phyloP scores from a whole-genome alignment of 371 early-diverging fungal species.

The Syncephalis plumigaleata region DNA sequence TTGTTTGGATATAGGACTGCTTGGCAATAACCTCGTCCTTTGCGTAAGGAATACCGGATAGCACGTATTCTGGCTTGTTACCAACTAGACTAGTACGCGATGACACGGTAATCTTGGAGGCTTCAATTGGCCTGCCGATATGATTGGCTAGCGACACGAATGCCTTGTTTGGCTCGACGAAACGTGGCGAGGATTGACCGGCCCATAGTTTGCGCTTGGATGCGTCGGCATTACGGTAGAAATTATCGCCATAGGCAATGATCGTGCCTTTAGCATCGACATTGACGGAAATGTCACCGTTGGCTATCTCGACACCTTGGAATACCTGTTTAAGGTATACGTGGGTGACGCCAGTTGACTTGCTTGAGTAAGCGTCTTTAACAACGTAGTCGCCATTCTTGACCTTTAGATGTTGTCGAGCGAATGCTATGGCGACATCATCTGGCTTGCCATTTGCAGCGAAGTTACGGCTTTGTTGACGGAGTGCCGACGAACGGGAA shows the following conservation, averaged over 20 bases:
- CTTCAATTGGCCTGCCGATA: too few species aligned
- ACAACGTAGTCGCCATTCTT: background rate
- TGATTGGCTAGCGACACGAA: too few species aligned
- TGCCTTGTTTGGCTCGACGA: too few species aligned
- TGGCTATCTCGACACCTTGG: background rate
- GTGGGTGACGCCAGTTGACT: constrained; percentile 18
- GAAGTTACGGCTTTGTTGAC: too few species aligned
- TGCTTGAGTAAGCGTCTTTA: background rate
- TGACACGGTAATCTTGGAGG: too few species aligned
- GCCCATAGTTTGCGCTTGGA: too few species aligned
- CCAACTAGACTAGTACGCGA: too few species aligned
- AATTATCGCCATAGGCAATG: constrained; percentile 54
- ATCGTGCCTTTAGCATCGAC: constrained; percentile 46
- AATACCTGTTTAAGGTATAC: constrained; percentile 15
- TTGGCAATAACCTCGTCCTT: background rate
- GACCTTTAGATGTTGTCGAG: background rate
- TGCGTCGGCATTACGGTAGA: constrained; percentile 14
- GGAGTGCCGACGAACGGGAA: too few species aligned
- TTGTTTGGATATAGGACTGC: background rate
- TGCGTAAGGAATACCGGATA: background rate
- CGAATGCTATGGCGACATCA: too few species aligned
- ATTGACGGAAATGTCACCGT: constrained; percentile 45
- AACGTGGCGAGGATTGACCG: too few species aligned
- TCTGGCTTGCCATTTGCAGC: too few species aligned
- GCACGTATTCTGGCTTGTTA: too few species aligned